These are phyloP conservation scores for Suhomyces guaymorum DNA, from an alignment of 1,139 yeast genomes.

Conservation along the genomic window DNA sequence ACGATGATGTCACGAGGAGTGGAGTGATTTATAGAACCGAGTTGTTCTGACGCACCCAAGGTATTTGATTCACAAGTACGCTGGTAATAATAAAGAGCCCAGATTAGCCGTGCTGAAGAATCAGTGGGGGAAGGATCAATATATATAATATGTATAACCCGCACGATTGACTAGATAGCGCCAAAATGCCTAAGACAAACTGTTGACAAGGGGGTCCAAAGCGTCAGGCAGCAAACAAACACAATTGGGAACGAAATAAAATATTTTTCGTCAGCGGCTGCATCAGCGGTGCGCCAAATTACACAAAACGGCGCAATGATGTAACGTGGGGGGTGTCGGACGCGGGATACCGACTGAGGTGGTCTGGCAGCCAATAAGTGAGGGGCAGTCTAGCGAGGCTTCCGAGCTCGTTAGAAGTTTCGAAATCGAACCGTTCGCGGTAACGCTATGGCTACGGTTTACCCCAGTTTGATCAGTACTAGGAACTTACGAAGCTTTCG, in stretches of 20 bases:
- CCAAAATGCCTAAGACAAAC: slow-evolving; percentile 4
- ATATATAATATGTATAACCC: slow-evolving; percentile 12
- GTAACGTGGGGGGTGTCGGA: slow-evolving; percentile 2
- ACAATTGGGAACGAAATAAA: slow-evolving; percentile 8
- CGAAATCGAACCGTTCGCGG: too few species aligned
- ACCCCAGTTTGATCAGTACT: too few species aligned
- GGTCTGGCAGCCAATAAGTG: not conserved
- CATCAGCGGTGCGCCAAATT: slow-evolving; percentile 7
- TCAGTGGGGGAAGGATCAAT: slow-evolving; percentile 8
- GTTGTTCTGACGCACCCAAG: too few species aligned
- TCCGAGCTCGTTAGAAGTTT: too few species aligned
- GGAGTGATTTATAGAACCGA: too few species aligned
- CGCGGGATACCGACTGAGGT: slow-evolving; percentile 1
- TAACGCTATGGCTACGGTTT: too few species aligned
- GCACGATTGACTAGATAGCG: slow-evolving; percentile 6
- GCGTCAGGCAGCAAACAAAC: slow-evolving; percentile 15
- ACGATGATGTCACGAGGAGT: not conserved
- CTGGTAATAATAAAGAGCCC: too few species aligned
- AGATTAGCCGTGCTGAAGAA: slow-evolving; percentile 4
- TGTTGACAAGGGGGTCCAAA: slow-evolving; percentile 12
- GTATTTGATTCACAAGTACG: too few species aligned
- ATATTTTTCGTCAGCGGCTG: slow-evolving; percentile 7
- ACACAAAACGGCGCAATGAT: slow-evolving; percentile 8
- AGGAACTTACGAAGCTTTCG: too few species aligned
- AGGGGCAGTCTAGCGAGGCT: not conserved